Percentiles rank a stretch among this genome's conserved stretches.
Evolutionary conservation across 148 eudicot genomes (phyloP).

Genomic region (Bassia scoparia): DNA sequence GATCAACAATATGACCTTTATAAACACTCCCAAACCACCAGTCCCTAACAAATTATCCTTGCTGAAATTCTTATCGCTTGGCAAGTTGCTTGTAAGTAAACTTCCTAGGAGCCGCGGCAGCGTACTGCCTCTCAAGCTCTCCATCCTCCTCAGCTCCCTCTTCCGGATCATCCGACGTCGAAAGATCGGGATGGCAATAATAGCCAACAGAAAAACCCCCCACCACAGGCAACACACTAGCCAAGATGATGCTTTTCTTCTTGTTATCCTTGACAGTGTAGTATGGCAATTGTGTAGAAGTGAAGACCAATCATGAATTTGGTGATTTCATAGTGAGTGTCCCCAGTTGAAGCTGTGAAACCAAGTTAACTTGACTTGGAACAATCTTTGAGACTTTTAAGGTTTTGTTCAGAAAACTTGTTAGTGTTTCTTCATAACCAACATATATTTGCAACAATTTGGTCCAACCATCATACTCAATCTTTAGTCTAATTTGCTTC

Average conservation of each 20-base stretch:
- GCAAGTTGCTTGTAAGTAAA: constrained; percentile 49
- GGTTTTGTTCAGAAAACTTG: constrained; percentile 36
- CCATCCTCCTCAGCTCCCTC: too few species aligned
- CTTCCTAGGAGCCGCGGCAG: constrained; percentile 46
- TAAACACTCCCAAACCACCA: constrained; percentile 79
- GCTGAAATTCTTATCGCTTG: constrained; percentile 47
- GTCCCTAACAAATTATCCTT: constrained; percentile 56
- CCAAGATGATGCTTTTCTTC: constrained; percentile 20
- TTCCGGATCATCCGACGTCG: constrained; percentile 23
- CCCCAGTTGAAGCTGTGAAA: constrained; percentile 64
- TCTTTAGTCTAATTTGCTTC: constrained; percentile 38
- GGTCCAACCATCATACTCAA: constrained; percentile 47
- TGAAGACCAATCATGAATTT: constrained; percentile 59
- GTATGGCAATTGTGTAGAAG: constrained; percentile 35
- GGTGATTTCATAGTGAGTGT: constrained; percentile 43
- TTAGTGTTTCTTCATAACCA: constrained; percentile 41
- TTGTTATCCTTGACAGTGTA: constrained; percentile 30
- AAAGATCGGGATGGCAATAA: constrained; percentile 23
- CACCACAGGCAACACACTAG: constrained; percentile 31
- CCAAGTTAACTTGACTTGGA: constrained; percentile 40
- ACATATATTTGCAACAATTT: constrained; percentile 40
- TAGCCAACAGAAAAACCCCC: constrained; percentile 20
- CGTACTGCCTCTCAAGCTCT: constrained; percentile 45
- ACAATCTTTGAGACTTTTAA: constrained; percentile 38
- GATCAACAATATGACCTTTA: constrained; percentile 42